Evolutionary conservation across 805 yeast genomes (phyloP).

Genomic region (Yarrowia hollandica): DNA sequence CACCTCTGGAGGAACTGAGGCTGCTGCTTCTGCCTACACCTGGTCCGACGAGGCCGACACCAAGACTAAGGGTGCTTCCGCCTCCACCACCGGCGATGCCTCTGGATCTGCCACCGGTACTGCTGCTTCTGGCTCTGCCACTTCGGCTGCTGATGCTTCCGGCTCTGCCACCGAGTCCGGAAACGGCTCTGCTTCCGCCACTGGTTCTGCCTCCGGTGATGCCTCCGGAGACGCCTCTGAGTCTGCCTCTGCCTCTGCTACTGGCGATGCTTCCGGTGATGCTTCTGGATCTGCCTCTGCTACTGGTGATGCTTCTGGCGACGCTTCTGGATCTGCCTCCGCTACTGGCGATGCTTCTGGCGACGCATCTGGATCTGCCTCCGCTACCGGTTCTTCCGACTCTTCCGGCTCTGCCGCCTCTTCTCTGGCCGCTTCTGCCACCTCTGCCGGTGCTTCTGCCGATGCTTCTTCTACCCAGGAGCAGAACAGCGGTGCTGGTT

Average conservation of each 20-base stretch:
- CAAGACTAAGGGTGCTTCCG: slow-evolving; percentile 11
- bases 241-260: not conserved
- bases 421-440: not conserved
- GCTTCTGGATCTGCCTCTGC: not conserved
- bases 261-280: not conserved
- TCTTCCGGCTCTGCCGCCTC: not conserved
- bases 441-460: not conserved
- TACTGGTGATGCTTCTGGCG: not conserved
- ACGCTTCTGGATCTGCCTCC: slow-evolving; percentile 1
- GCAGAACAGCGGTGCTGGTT: slow-evolving; percentile 17
- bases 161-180: slow-evolving; percentile 7
- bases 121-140: slow-evolving; percentile 4
- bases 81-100: not conserved
- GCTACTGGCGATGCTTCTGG: not conserved
- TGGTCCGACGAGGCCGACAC: slow-evolving; percentile 21
- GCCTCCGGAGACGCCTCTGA: not conserved
- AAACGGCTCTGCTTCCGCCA: not conserved
- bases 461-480: not conserved
- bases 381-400: not conserved
- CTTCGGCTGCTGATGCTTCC: not conserved
- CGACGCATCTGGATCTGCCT: not conserved
- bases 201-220: not conserved
- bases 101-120: slow-evolving; percentile 1
- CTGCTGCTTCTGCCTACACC: slow-evolving; percentile 18
- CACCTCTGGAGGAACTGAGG: slow-evolving; percentile 17